A percentile compares a stretch with the other conserved stretches of the same genome.
phyloP scores from a whole-genome alignment of 2,329 filamentous ascomycete genomes.

The Pseudopyrenochaeta lycopersici region DNA sequence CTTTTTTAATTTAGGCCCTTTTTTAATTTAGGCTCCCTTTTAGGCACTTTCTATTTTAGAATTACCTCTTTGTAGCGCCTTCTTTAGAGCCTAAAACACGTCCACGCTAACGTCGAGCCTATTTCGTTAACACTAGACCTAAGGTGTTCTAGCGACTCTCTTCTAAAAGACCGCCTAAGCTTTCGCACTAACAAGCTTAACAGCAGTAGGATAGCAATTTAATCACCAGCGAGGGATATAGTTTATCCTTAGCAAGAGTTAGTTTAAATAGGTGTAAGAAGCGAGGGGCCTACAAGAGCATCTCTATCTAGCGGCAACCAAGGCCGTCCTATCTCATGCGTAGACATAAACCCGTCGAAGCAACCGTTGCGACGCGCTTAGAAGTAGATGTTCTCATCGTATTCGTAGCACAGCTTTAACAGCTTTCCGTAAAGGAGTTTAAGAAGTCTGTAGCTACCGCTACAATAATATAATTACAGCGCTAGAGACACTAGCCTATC shows the following conservation, averaged over 20 bases:
- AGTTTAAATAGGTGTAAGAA: slow-evolving; percentile 1
- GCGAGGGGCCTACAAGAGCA: slow-evolving; percentile 10
- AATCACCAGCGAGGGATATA: slow-evolving; percentile 2
- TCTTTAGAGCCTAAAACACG: no score
- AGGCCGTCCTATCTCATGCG: no score
- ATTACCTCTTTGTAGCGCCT: no score
- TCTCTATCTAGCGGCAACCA: slow-evolving; percentile 12
- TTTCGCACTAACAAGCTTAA: slow-evolving; percentile 4
- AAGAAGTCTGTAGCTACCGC: no score
- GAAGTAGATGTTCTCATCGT: slow-evolving; percentile 8
- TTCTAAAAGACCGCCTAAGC: background rate
- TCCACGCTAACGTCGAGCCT: no score
- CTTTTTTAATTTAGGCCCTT: no score
- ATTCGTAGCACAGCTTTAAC: slow-evolving; percentile 11
- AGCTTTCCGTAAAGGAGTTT: slow-evolving; percentile 9
- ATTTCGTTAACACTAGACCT: no score
- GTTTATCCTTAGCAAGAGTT: slow-evolving; percentile 6
- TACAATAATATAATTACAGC: background rate
- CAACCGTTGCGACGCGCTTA: slow-evolving; percentile 16
- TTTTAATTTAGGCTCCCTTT: no score
- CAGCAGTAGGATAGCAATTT: slow-evolving; percentile 6
- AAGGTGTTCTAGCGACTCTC: no score
- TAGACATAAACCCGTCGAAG: slow-evolving; percentile 11
- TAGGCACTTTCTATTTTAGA: no score
- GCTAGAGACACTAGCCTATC: no score